phyloP scores from a whole-genome alignment of 1,139 yeast species.

The Candida glucosophila region DNA sequence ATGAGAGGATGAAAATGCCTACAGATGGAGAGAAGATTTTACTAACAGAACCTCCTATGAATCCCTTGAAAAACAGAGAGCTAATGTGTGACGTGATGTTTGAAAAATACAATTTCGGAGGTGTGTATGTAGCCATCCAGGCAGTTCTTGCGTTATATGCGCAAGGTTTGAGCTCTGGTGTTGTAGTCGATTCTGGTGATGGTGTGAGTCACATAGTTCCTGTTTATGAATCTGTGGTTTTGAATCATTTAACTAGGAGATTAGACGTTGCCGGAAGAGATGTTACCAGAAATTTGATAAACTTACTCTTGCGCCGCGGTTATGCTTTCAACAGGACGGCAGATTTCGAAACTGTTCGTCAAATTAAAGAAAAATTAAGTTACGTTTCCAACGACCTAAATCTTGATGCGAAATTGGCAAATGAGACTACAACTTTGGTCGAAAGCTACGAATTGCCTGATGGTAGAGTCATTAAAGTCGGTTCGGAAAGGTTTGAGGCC shows the following conservation, averaged over 20 bases:
- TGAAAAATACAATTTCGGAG: constrained; percentile 90
- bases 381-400: constrained; percentile 92
- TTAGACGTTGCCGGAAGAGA: constrained; percentile 98
- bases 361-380: constrained; percentile 91
- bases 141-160: constrained; percentile 96
- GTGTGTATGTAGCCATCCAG: constrained; percentile 96
- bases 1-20: constrained; percentile 74
- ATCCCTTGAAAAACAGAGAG: constrained; percentile 88
- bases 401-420: constrained; percentile 77
- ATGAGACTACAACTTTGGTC: constrained; percentile 89
- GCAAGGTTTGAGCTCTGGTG: constrained; percentile 94
- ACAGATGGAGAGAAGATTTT: constrained; percentile 74
- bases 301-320: constrained; percentile 85
- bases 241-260: constrained; percentile 86
- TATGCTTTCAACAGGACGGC: constrained; percentile 98
- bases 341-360: constrained; percentile 96
- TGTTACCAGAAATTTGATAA: constrained; percentile 89
- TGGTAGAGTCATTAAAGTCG: constrained; percentile 88
- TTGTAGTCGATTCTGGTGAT: constrained; percentile 93
- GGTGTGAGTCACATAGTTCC: constrained; percentile 95
- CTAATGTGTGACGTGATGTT: constrained; percentile 96
- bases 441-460: constrained; percentile 92
- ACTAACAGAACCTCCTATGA: constrained; percentile 96
- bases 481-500: constrained; percentile 94
- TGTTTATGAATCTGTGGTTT: constrained; percentile 91